Conservation (phyloP, 306 rosid species). For the Quercus berberidifolia region DNA sequence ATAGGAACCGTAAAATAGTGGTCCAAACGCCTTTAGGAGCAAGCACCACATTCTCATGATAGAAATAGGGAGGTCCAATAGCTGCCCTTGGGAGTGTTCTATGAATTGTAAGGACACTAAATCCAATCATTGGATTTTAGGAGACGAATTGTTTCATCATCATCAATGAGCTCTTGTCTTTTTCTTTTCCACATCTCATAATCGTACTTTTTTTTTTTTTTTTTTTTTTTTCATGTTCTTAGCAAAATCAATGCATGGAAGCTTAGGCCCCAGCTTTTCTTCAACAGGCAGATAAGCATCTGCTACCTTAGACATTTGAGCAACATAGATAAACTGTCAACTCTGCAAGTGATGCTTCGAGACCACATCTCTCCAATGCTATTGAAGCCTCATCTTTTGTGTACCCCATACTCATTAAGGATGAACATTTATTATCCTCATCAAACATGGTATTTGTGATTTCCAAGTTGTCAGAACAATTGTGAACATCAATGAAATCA, state of each 20-base stretch:
- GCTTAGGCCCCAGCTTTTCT: slow-evolving; percentile 47
- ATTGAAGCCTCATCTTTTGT: slow-evolving; percentile 50
- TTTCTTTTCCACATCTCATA: slow-evolving; percentile 53
- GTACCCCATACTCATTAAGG: slow-evolving; percentile 74
- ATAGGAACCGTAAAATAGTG: slow-evolving; percentile 72
- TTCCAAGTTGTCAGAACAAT: slow-evolving; percentile 60
- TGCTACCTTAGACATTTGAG: slow-evolving; percentile 60
- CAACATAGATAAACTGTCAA: slow-evolving; percentile 70
- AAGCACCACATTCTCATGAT: slow-evolving; percentile 89
- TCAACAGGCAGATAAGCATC: slow-evolving; percentile 55
- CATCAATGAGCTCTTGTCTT: slow-evolving; percentile 40
- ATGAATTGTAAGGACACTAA: slow-evolving; percentile 49
- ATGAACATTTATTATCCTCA: slow-evolving; percentile 23
- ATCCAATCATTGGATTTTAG: slow-evolving; percentile 86
- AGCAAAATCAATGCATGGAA: neutral
- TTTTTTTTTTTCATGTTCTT: slow-evolving; percentile 52
- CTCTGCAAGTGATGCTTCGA: slow-evolving; percentile 50
- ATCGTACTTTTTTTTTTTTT: slow-evolving; percentile 49
- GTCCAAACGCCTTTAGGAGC: slow-evolving; percentile 95
- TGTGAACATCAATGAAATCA: slow-evolving; percentile 53
- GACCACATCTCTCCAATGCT: slow-evolving; percentile 84
- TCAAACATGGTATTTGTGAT: slow-evolving; percentile 33
- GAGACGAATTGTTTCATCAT: slow-evolving; percentile 62
- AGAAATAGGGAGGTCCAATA: slow-evolving; percentile 79
- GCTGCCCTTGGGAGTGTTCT: slow-evolving; percentile 65